Percentiles rank a stretch among this genome's conserved stretches.
Conservation (phyloP, 1,139 yeast species). For the Suzukiozyma palmioleophila region DNA sequence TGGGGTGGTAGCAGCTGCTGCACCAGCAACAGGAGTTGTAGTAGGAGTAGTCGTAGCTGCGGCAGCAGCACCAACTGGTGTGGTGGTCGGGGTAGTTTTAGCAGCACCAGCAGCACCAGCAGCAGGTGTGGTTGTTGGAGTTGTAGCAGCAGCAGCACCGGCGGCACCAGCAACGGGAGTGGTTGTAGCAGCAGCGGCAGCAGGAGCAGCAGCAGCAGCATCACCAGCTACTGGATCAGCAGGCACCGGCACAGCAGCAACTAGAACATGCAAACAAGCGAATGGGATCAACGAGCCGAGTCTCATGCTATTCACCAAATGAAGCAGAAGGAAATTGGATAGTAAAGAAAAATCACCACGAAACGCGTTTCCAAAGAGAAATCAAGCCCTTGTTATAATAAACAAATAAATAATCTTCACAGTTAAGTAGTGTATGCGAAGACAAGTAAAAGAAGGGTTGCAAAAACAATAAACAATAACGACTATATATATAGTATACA, state of each 20-base stretch:
- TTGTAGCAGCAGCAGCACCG: constrained; percentile 11
- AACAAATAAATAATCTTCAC: too few species aligned
- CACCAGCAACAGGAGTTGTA: constrained; percentile 7
- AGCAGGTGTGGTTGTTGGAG: constrained; percentile 11
- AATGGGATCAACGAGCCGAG: background rate
- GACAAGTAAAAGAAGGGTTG: too few species aligned
- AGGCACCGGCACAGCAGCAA: constrained; percentile 3
- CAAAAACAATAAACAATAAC: too few species aligned
- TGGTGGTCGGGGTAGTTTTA: constrained; percentile 6
- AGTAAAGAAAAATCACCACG: background rate
- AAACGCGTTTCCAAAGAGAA: background rate
- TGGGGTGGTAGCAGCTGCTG: constrained; percentile 7
- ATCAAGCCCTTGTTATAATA: too few species aligned
- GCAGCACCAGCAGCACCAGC: constrained; percentile 9
- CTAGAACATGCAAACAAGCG: background rate
- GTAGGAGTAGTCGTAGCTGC: constrained; percentile 5
- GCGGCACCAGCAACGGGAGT: constrained; percentile 9
- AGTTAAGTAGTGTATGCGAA: too few species aligned
- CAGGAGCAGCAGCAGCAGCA: constrained; percentile 4
- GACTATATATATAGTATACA: too few species aligned
- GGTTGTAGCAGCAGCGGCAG: constrained; percentile 7
- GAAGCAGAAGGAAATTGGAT: background rate
- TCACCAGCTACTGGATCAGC: constrained; percentile 5
- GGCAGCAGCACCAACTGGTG: constrained; percentile 4
- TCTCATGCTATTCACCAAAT: background rate